A percentile compares a stretch with the other conserved stretches of the same genome.
These are phyloP conservation scores for Cercospora sp. DNA, from an alignment of 2,329 filamentous ascomycete genomes.

Conservation along the genomic window DNA sequence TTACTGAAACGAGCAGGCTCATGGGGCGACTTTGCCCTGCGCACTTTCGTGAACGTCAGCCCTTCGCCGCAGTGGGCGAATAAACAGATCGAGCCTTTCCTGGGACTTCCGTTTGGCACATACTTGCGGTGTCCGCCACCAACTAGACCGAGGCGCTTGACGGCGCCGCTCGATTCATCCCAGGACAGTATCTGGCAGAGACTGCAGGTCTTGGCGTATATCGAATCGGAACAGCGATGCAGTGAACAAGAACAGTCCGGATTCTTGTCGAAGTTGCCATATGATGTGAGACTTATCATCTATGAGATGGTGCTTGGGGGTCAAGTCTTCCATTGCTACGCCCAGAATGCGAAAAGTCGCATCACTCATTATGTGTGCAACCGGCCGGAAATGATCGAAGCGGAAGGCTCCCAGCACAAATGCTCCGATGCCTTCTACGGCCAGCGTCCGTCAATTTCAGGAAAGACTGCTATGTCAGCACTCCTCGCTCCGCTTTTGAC, in stretches of 20 bases:
- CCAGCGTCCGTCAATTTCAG: conserved; percentile 25
- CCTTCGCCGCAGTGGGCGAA: conserved; percentile 39
- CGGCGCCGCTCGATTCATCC: conserved; percentile 30
- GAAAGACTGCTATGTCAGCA: conserved; percentile 28
- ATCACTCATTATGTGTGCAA: conserved; percentile 34
- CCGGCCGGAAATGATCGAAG: conserved; percentile 30
- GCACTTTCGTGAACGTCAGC: conserved; percentile 33
- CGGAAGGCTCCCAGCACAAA: conserved; percentile 27
- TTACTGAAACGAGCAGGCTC: conserved; percentile 26
- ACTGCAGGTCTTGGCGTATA: conserved; percentile 28
- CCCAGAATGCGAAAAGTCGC: conserved; percentile 28
- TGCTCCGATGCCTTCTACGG: conserved; percentile 29
- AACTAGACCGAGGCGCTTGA: conserved; percentile 32
- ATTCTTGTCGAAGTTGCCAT: conserved; percentile 34
- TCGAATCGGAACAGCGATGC: conserved; percentile 29
- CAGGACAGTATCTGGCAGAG: conserved; percentile 31
- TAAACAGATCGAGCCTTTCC: conserved; percentile 34
- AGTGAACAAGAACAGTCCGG: conserved; percentile 29
- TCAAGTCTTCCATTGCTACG: conserved; percentile 34
- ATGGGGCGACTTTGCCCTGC: conserved; percentile 36
- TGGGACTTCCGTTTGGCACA: conserved; percentile 37
- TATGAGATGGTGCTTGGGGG: conserved; percentile 38
- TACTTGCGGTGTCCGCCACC: conserved; percentile 34
- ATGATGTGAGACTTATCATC: conserved; percentile 38
- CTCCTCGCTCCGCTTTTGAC: conserved; percentile 35